Conservation (phyloP, 257 asterid species). For the Avicennia marina region DNA sequence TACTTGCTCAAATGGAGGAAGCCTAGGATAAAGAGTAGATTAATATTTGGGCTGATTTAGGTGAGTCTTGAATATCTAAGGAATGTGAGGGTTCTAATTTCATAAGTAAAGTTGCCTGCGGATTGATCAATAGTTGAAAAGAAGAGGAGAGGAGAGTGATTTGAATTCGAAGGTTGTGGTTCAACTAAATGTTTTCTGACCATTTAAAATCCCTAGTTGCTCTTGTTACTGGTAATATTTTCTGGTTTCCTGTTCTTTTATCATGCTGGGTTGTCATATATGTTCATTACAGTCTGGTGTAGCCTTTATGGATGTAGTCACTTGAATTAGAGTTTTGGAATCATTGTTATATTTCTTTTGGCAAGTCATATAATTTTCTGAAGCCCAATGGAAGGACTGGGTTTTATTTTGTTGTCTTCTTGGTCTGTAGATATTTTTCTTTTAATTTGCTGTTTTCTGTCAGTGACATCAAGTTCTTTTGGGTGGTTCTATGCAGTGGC, state of each 20-base stretch:
- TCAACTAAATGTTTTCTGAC: neutral
- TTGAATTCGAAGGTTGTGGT: neutral
- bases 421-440: neutral
- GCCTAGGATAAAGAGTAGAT: neutral
- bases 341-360: too few species aligned
- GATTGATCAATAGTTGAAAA: neutral
- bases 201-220: neutral
- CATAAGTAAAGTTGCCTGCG: neutral
- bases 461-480: conserved; percentile 22
- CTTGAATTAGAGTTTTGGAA: too few species aligned
- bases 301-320: too few species aligned
- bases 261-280: too few species aligned
- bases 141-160: neutral
- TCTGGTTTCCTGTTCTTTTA: too few species aligned
- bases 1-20: neutral
- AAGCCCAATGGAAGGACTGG: neutral
- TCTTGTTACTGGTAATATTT: neutral
- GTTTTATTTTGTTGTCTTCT: too few species aligned
- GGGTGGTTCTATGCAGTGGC: conserved; percentile 67
- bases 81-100: neutral
- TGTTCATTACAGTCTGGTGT: too few species aligned
- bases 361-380: neutral
- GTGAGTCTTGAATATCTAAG: neutral
- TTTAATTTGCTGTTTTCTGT: conserved; percentile 6
- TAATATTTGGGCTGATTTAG: neutral